Conservation (phyloP, 2,329 filamentous ascomycete genomes). For the Sporothrix variecibatus region DNA sequence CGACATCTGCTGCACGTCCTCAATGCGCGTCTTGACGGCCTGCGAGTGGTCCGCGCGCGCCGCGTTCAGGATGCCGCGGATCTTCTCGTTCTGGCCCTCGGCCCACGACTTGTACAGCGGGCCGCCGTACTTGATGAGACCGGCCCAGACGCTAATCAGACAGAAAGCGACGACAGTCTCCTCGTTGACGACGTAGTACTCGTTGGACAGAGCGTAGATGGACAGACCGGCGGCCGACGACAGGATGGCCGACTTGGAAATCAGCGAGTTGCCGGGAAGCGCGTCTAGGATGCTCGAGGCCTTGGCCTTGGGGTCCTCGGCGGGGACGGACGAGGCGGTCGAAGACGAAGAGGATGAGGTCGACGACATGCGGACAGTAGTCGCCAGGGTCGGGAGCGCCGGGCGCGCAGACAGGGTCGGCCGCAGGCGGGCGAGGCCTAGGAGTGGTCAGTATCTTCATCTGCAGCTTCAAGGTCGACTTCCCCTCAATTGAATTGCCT, state of each 20-base stretch:
- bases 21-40: slow-evolving; percentile 92
- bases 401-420: slow-evolving; percentile 28
- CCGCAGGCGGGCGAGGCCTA: slow-evolving; percentile 31
- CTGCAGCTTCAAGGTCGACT: neutral
- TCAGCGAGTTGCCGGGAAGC: slow-evolving; percentile 85
- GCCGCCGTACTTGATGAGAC: slow-evolving; percentile 89
- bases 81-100: slow-evolving; percentile 82
- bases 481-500: slow-evolving; percentile 15
- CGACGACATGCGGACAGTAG: slow-evolving; percentile 69
- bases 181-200: slow-evolving; percentile 99
- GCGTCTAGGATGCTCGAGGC: slow-evolving; percentile 93
- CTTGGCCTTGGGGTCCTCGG: slow-evolving; percentile 93
- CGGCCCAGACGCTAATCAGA: slow-evolving; percentile 89
- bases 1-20: slow-evolving; percentile 90
- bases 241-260: slow-evolving; percentile 96
- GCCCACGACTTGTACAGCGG: slow-evolving; percentile 94
- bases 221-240: slow-evolving; percentile 88
- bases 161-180: slow-evolving; percentile 94
- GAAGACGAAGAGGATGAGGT: slow-evolving; percentile 52
- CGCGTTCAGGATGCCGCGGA: slow-evolving; percentile 91
- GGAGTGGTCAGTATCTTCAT: neutral
- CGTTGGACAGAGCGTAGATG: slow-evolving; percentile 96
- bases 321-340: slow-evolving; percentile 63
- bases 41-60: slow-evolving; percentile 92
- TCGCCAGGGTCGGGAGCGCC: slow-evolving; percentile 43